phyloP scores from a whole-genome alignment of 1,284 basidiomycete genomes.

The Austroboletus rostrupii region DNA sequence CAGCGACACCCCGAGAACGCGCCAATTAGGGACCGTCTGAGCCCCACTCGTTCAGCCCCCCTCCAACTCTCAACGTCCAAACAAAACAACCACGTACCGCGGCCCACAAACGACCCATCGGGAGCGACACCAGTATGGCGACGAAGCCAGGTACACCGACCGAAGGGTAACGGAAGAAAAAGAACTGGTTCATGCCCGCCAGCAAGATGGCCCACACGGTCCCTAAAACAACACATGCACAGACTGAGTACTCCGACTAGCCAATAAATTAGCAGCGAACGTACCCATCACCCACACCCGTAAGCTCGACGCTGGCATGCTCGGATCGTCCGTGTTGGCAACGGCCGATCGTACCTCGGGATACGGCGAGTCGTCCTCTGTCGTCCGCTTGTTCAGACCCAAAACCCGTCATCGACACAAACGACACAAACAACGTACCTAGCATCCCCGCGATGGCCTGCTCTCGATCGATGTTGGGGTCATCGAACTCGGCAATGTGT shows the following conservation, averaged over 20 bases:
- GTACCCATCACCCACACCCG: slow-evolving; percentile 64
- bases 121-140: slow-evolving; percentile 62
- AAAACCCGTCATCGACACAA: no score
- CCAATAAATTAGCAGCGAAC: neutral
- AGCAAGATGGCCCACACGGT: slow-evolving; percentile 55
- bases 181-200: slow-evolving; percentile 62
- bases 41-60: neutral
- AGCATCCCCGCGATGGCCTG: slow-evolving; percentile 38
- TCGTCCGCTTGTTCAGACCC: neutral
- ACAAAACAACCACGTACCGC: slow-evolving; percentile 19
- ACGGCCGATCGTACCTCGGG: slow-evolving; percentile 77
- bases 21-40: slow-evolving; percentile 48
- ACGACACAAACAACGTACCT: slow-evolving; percentile 19
- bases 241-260: no score
- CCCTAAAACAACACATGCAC: slow-evolving; percentile 14
- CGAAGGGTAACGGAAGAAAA: slow-evolving; percentile 64
- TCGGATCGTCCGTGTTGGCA: slow-evolving; percentile 66
- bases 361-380: slow-evolving; percentile 61
- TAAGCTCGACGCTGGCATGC: slow-evolving; percentile 57
- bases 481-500: slow-evolving; percentile 44
- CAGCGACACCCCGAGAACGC: slow-evolving; percentile 52
- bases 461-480: slow-evolving; percentile 60
- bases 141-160: slow-evolving; percentile 49
- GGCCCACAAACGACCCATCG: slow-evolving; percentile 60
- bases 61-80: neutral